Evolutionary conservation across 768 basidiomycete genomes (phyloP).

Genomic region (Chiua virens): DNA sequence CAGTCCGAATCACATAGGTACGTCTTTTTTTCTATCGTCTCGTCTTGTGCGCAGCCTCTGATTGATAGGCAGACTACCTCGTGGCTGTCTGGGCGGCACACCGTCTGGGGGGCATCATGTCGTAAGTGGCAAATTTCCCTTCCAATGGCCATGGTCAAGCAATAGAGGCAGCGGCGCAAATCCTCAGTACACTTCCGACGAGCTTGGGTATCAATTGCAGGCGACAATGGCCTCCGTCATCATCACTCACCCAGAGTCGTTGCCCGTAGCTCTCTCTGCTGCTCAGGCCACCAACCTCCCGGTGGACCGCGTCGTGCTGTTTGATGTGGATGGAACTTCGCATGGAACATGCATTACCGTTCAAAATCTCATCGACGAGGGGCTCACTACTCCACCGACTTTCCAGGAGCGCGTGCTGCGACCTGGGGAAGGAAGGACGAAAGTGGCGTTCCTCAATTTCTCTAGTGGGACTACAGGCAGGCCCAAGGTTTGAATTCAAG

Average conservation of each 20-base stretch:
- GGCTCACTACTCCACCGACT: slow-evolving; percentile 36
- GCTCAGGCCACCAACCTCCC: slow-evolving; percentile 41
- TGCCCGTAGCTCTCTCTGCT: slow-evolving; percentile 46
- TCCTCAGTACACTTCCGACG: slow-evolving; percentile 56
- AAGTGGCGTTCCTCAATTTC: slow-evolving; percentile 69
- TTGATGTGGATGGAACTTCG: slow-evolving; percentile 27
- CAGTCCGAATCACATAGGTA: slow-evolving; percentile 68
- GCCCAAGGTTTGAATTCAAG: slow-evolving; percentile 54
- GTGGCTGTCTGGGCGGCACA: slow-evolving; percentile 58
- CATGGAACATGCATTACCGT: slow-evolving; percentile 35
- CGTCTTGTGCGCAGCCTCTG: neutral
- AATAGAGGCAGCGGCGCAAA: slow-evolving; percentile 52
- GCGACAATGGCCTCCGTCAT: slow-evolving; percentile 48
- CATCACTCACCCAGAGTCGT: slow-evolving; percentile 46
- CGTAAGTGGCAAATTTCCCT: slow-evolving; percentile 39
- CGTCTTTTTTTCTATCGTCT: slow-evolving; percentile 8
- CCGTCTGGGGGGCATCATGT: slow-evolving; percentile 54
- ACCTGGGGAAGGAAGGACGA: slow-evolving; percentile 64
- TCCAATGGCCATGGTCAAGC: neutral
- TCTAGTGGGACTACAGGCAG: slow-evolving; percentile 77
- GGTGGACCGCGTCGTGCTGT: slow-evolving; percentile 44
- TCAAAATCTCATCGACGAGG: slow-evolving; percentile 48
- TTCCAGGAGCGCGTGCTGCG: slow-evolving; percentile 53
- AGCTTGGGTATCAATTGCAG: slow-evolving; percentile 57
- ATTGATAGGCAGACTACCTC: slow-evolving; percentile 45